Evolutionary conservation across 2,329 filamentous ascomycete species (phyloP).

Genomic region (Cordyceps cicadae): DNA sequence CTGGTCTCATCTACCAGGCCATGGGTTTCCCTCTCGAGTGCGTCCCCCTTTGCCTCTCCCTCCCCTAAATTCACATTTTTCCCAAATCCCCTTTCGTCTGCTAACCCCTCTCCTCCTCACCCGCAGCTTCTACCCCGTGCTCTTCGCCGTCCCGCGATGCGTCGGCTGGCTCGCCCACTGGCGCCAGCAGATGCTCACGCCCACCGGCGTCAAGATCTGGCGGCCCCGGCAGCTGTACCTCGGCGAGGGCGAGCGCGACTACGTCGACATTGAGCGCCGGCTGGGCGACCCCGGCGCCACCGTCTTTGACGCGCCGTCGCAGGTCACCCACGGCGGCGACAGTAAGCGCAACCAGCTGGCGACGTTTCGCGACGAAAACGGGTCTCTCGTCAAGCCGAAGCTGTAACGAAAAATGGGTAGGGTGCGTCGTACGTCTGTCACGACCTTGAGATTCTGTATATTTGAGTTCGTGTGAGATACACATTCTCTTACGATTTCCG

Average conservation of each 20-base stretch:
- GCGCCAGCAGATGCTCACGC: constrained; percentile 41
- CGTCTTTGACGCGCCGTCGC: constrained; percentile 28
- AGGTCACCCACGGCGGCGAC: constrained; percentile 32
- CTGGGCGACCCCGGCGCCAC: constrained; percentile 22
- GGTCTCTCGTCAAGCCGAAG: constrained; percentile 21
- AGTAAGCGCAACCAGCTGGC: constrained; percentile 34
- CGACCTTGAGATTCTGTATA: background rate
- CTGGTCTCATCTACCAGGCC: constrained; percentile 43
- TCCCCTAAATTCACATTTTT: no score
- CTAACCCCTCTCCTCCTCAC: no score
- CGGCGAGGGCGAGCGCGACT: constrained; percentile 35
- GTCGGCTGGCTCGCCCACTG: constrained; percentile 45
- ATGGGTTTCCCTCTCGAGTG: constrained; percentile 44
- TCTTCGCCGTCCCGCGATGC: constrained; percentile 42
- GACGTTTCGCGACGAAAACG: constrained; percentile 30
- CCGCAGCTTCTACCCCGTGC: constrained; percentile 37
- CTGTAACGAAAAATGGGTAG: constrained; percentile 11
- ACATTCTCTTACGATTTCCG: background rate
- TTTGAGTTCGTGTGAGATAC: background rate
- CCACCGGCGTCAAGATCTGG: constrained; percentile 42
- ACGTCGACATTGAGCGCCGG: constrained; percentile 31
- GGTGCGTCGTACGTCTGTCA: background rate
- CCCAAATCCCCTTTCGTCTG: no score
- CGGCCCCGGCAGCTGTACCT: constrained; percentile 40
- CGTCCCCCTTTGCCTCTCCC: constrained; percentile 13